Conservation (phyloP, 2,329 filamentous ascomycete species). For the Aureobasidium sp. region DNA sequence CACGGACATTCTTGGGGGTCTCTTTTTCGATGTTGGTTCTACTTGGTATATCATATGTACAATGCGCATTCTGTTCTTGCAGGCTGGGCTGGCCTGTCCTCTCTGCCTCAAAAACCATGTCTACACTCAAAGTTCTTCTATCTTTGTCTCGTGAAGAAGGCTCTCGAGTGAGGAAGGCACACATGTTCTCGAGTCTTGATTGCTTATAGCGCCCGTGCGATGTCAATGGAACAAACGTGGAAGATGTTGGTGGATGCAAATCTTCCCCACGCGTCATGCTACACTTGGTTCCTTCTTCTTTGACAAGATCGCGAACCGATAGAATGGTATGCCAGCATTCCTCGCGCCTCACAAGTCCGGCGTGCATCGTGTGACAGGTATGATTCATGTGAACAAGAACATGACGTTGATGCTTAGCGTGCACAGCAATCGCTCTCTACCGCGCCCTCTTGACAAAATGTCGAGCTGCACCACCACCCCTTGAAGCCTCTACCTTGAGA, state of each 20-base stretch:
- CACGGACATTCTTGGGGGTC: neutral
- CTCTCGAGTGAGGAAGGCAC: neutral
- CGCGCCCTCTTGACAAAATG: slow-evolving; percentile 51
- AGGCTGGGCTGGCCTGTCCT: neutral
- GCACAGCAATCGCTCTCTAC: slow-evolving; percentile 60
- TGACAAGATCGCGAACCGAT: neutral
- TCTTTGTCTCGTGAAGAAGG: no score
- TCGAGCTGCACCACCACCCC: slow-evolving; percentile 22
- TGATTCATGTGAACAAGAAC: neutral
- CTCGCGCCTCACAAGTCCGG: slow-evolving; percentile 40
- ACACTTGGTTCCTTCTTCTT: neutral
- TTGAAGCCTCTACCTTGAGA: neutral
- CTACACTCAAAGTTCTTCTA: no score
- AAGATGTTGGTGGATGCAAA: neutral
- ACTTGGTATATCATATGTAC: neutral
- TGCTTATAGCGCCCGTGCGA: neutral
- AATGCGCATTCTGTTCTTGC: neutral
- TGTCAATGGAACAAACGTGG: neutral
- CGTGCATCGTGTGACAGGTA: slow-evolving; percentile 47
- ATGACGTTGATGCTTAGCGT: neutral
- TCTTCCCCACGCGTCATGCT: neutral
- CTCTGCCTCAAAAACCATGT: neutral
- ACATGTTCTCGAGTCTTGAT: neutral
- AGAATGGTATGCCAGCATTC: slow-evolving; percentile 22
- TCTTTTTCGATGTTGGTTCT: neutral